Evolutionary conservation across 371 early-diverging fungal genomes (phyloP).

Genomic region (Ordospora pajunii): DNA sequence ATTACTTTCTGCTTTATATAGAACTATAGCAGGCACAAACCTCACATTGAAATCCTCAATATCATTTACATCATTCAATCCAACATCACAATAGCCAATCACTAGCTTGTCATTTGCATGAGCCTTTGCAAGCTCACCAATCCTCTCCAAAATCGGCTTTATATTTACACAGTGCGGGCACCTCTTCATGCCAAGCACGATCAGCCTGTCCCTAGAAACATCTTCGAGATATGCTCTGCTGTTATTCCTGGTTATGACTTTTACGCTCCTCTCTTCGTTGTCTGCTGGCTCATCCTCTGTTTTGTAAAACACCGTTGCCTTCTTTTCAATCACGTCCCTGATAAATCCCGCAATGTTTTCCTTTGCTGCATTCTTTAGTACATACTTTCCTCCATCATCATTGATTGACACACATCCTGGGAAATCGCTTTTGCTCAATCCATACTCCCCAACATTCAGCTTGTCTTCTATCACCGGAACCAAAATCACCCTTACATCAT

Average conservation of each 20-base stretch:
- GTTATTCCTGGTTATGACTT: conserved; percentile 40
- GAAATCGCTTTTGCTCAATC: conserved; percentile 31
- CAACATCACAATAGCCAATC: conserved; percentile 37
- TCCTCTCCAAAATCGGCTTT: conserved; percentile 35
- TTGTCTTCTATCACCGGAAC: conserved; percentile 19
- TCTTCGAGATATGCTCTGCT: background rate
- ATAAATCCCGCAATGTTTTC: conserved; percentile 22
- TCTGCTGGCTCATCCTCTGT: conserved; percentile 39
- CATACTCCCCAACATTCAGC: background rate
- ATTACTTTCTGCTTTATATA: conserved; percentile 26
- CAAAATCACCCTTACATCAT: conserved; percentile 28
- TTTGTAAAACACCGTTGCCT: background rate
- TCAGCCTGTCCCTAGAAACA: conserved; percentile 28
- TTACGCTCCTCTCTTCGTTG: conserved; percentile 30
- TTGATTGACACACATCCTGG: conserved; percentile 38
- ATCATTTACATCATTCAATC: conserved; percentile 38
- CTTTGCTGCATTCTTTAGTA: conserved; percentile 7
- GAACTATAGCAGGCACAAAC: conserved; percentile 38
- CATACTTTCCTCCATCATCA: conserved; percentile 33
- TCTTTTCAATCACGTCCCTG: conserved; percentile 12
- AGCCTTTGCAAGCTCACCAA: conserved; percentile 17
- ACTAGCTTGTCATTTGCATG: conserved; percentile 17
- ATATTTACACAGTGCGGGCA: conserved; percentile 40
- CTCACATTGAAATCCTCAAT: conserved; percentile 33
- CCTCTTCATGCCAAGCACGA: conserved; percentile 41